A percentile compares a stretch with the other conserved stretches of the same genome.
phyloP scores from a whole-genome alignment of 257 asterid species.

The Solanum sejunctum region DNA sequence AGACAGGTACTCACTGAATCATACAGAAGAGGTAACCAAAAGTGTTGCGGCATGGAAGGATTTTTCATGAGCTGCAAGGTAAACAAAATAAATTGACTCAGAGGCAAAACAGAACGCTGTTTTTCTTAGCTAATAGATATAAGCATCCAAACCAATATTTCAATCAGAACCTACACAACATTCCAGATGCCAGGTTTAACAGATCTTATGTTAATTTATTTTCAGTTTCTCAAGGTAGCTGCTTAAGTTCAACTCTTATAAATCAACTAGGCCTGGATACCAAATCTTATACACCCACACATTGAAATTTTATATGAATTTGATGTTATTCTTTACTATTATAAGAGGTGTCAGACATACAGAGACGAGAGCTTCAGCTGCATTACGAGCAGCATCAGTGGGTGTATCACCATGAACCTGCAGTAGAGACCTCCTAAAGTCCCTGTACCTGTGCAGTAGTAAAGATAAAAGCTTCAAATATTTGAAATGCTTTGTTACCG shows the following conservation, averaged over 20 bases:
- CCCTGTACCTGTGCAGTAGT: constrained; percentile 61
- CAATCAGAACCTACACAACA: neutral
- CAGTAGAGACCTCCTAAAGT: constrained; percentile 73
- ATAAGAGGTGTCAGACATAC: constrained; percentile 31
- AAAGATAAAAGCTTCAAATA: neutral
- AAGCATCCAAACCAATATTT: neutral
- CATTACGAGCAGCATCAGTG: constrained; percentile 50
- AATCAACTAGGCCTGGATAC: neutral
- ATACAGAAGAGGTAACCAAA: constrained; percentile 79
- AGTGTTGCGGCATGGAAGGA: constrained; percentile 83
- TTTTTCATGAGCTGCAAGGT: constrained; percentile 78
- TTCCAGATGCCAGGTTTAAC: neutral
- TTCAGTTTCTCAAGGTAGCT: neutral
- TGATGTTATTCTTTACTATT: constrained; percentile 1
- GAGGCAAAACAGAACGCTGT: neutral
- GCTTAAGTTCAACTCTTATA: neutral
- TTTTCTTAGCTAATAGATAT: neutral
- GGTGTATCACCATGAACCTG: constrained; percentile 49
- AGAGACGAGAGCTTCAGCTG: constrained; percentile 70
- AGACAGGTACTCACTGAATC: constrained; percentile 52
- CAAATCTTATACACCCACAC: neutral
- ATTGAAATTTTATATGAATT: neutral
- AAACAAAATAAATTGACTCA: neutral
- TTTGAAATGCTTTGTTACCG: neutral
- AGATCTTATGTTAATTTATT: neutral